Conservation (phyloP, 1,284 basidiomycete species). For the Cystobasidium pallidum region DNA sequence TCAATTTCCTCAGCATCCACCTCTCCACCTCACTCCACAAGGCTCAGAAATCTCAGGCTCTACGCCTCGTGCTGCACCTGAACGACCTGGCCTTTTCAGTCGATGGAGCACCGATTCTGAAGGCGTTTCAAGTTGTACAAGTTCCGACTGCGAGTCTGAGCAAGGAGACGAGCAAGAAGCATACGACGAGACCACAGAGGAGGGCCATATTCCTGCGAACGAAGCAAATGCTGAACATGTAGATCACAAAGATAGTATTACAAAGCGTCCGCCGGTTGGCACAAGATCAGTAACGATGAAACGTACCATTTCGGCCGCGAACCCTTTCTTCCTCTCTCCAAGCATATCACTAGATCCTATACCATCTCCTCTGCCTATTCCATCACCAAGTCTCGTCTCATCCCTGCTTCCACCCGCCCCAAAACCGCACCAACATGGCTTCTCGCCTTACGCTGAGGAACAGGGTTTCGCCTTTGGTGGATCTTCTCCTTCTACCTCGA, state of each 20-base stretch:
- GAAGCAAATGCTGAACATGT: constrained; percentile 10
- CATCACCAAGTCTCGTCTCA: not conserved
- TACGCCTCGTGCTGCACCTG: constrained; percentile 24
- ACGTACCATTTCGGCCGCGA: not conserved
- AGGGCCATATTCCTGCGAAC: not conserved
- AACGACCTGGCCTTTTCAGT: constrained; percentile 38
- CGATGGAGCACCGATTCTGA: constrained; percentile 42
- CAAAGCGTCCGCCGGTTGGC: not conserved
- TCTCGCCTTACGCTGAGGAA: constrained; percentile 35
- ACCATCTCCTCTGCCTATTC: not conserved
- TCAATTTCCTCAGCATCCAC: constrained; percentile 22
- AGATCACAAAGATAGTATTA: not conserved
- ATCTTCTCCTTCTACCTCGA: not conserved
- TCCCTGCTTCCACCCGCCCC: constrained; percentile 34
- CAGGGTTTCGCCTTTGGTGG: constrained; percentile 4
- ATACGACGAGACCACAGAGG: not conserved
- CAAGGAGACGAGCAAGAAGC: not conserved
- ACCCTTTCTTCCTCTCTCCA: constrained; percentile 17
- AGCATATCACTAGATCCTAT: constrained; percentile 22
- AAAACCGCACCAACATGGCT: constrained; percentile 42
- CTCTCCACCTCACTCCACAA: constrained; percentile 16
- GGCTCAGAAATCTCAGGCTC: constrained; percentile 12
- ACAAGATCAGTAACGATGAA: constrained; percentile 14
- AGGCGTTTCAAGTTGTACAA: constrained; percentile 17
- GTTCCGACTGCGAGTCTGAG: constrained; percentile 13